Base-by-base conservation (phyloP, 2,329 filamentous ascomycete genomes). In the Fusarium buharicum region DNA sequence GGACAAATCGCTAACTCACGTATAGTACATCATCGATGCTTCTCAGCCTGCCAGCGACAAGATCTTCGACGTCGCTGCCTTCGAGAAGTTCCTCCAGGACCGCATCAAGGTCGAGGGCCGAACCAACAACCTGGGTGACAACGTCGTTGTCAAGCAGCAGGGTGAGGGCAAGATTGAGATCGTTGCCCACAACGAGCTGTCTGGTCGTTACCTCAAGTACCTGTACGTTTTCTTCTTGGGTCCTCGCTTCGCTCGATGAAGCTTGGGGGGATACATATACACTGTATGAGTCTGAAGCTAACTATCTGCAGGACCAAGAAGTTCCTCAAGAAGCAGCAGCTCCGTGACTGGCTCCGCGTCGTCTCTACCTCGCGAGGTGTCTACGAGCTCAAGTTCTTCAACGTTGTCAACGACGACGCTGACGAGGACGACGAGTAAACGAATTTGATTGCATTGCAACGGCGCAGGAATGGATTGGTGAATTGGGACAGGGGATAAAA, bases 261-360 rank as follows among this genome's bases (percentile, higher is more conserved):
- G 20, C 11, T 20, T 11, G 18, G 2, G 7, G 14, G n/a, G 17
- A 12, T 5, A 8, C 14, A 30, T n/a, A 7, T 38, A 11, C 4
- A 13, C 27, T 13, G 6, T 31, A 12, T 7, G 13, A 11, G 20
- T 16, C 8, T 46, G 18, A 30, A 27, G 22, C 62, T 66, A 34
- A 65, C 50, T 18, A 2, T 36, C 3, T 2, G 16, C 62, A 96
- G 92, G 80, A 99, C 95, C 81, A 99, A 99, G 92, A 99, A 99
- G 89, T 99, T 97, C 90, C 90, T 99, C 83, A 99, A 99, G 93
- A 99, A 99, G 92, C 92, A 97, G 87, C 94, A 98, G 89, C 92
- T 99, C 80, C 92, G 95, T 85, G 95, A 99, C 87, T 99, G 95
- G 95, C 91, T 99, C 78, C 93, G 95, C 76, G 94, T 99, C 75